phyloP scores from a whole-genome alignment of 352 stramenopile genomes.

The Pythium periplocum region DNA sequence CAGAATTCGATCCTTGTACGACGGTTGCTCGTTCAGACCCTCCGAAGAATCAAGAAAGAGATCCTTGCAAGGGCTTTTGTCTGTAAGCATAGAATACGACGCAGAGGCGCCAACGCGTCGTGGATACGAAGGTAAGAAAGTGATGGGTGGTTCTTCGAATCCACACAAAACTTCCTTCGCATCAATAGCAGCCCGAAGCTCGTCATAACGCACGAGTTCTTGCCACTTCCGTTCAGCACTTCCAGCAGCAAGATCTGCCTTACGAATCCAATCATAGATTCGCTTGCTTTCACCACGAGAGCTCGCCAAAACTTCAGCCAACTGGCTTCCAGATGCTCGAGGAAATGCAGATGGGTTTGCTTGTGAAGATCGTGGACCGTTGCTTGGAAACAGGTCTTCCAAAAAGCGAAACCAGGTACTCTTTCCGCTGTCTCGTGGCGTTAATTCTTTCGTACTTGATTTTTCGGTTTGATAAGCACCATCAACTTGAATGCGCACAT shows the following conservation, averaged over 20 bases:
- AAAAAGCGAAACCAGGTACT: conserved; percentile 45
- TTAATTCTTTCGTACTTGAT: too few species aligned
- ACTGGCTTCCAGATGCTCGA: too few species aligned
- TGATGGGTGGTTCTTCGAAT: conserved; percentile 75
- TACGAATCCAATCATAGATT: conserved; percentile 51
- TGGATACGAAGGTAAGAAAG: conserved; percentile 71
- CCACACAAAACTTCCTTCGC: conserved; percentile 83
- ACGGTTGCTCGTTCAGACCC: conserved; percentile 11
- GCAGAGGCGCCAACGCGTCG: conserved; percentile 49
- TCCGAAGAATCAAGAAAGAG: conserved; percentile 36
- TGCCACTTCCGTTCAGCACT: conserved; percentile 63
- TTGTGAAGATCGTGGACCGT: neutral
- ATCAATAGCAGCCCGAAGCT: conserved; percentile 63
- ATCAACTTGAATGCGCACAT: too few species aligned
- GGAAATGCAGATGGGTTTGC: too few species aligned
- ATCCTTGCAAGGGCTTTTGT: conserved; percentile 43
- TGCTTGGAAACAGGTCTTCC: conserved; percentile 33
- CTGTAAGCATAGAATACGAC: conserved; percentile 59
- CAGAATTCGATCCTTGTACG: conserved; percentile 76
- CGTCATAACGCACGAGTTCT: conserved; percentile 68
- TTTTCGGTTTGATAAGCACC: too few species aligned
- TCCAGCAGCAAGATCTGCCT: conserved; percentile 55
- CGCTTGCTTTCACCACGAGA: conserved; percentile 46
- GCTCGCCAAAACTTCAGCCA: neutral
- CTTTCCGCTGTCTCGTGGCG: too few species aligned